These are phyloP conservation scores for Astrocystis sublimbata DNA, from an alignment of 495 filamentous ascomycete genomes.

Conservation along the genomic window DNA sequence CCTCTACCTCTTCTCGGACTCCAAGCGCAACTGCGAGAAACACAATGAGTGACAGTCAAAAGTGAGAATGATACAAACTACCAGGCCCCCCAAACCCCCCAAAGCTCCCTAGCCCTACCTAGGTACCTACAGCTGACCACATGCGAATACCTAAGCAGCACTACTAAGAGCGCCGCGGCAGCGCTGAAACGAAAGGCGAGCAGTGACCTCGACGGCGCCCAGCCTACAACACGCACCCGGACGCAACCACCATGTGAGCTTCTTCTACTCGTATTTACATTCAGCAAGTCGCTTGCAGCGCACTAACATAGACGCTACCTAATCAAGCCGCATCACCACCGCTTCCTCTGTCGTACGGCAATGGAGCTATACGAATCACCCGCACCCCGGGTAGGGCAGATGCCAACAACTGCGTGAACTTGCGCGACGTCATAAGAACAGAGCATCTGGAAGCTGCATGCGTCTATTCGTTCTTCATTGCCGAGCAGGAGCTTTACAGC, in stretches of 20 bases:
- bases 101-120: too few relatives aligned
- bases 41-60: neutral
- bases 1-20: neutral
- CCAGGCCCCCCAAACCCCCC: neutral
- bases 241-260: neutral
- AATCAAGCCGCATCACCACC: neutral
- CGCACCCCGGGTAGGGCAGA: constrained; percentile 19
- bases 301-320: neutral
- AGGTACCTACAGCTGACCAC: neutral
- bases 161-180: neutral
- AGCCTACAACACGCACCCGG: neutral
- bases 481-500: constrained; percentile 19
- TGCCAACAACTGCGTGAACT: constrained; percentile 26
- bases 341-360: constrained; percentile 13
- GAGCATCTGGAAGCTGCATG: constrained; percentile 23
- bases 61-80: neutral
- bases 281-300: too few relatives aligned
- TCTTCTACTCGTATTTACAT: neutral
- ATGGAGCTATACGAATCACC: constrained; percentile 25
- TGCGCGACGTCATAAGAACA: constrained; percentile 23
- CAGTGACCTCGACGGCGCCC: neutral
- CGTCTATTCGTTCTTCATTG: constrained; percentile 25
- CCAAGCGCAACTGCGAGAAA: neutral
- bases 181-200: constrained; percentile 7
- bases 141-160: too few relatives aligned